These are phyloP conservation scores for Xeromyces bisporus DNA, from an alignment of 495 filamentous ascomycete genomes.

Conservation along the genomic window DNA sequence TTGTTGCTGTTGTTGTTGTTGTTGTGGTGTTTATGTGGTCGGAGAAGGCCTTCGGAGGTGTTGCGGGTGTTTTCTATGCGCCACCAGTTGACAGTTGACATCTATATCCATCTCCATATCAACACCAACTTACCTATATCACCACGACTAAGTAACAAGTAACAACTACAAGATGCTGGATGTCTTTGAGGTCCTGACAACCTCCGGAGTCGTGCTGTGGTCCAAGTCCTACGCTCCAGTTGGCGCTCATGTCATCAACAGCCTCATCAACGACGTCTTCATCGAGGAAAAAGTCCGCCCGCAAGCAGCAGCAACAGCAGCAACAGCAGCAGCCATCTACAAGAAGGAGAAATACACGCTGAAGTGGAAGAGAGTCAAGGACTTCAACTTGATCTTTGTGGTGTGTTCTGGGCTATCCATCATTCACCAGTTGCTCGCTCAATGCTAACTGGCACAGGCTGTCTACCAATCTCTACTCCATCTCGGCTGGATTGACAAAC, in stretches of 20 bases:
- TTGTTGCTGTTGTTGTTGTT: no score
- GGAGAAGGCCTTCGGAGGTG: no score
- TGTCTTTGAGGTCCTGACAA: slow-evolving; percentile 87
- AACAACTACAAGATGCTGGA: slow-evolving; percentile 54
- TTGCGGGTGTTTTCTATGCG: no score
- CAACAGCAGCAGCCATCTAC: slow-evolving; percentile 39
- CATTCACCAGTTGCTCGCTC: slow-evolving; percentile 6
- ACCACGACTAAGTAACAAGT: slow-evolving; percentile 1
- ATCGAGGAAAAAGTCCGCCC: slow-evolving; percentile 77
- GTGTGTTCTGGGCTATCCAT: slow-evolving; percentile 33
- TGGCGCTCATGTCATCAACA: slow-evolving; percentile 71
- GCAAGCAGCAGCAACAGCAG: slow-evolving; percentile 19
- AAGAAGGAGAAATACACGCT: slow-evolving; percentile 88
- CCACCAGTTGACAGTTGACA: no score
- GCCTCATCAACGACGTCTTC: slow-evolving; percentile 88
- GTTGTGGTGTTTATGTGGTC: no score
- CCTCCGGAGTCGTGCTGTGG: slow-evolving; percentile 93
- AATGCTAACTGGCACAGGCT: slow-evolving; percentile 39
- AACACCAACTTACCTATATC: slow-evolving; percentile 2
- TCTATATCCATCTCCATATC: no score
- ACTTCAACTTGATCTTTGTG: slow-evolving; percentile 88
- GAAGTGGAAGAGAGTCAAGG: slow-evolving; percentile 85
- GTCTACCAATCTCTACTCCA: slow-evolving; percentile 93
- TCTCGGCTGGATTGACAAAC: slow-evolving; percentile 91
- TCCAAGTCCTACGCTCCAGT: slow-evolving; percentile 71